These are phyloP conservation scores for Chytridium lagenaria DNA, from an alignment of 371 early-diverging fungal genomes.

Conservation along the genomic window DNA sequence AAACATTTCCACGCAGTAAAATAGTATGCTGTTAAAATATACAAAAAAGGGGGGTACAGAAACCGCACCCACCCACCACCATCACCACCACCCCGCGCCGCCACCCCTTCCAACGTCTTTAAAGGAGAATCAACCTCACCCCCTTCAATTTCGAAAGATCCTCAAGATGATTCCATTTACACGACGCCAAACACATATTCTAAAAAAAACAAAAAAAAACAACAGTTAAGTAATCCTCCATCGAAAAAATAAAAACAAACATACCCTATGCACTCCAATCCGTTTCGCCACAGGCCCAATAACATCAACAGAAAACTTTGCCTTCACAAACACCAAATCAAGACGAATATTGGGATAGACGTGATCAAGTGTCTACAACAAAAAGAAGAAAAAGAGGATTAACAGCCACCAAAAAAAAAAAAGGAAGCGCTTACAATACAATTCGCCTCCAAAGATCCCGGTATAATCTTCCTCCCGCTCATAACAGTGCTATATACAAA, in stretches of 20 bases:
- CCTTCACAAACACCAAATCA: conserved; percentile 30
- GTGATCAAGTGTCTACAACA: conserved; percentile 32
- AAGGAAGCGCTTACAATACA: conserved; percentile 22
- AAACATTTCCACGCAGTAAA: too few relatives aligned
- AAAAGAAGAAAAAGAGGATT: neutral
- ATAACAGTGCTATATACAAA: conserved; percentile 34
- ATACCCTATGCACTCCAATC: conserved; percentile 26
- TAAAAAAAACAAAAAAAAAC: too few relatives aligned
- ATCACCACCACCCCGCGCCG: too few relatives aligned
- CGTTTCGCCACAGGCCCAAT: conserved; percentile 19
- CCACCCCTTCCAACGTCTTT: too few relatives aligned
- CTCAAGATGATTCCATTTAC: conserved; percentile 14
- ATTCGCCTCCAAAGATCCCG: conserved; percentile 29
- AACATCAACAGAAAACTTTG: conserved; percentile 7
- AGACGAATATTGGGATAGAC: conserved; percentile 30
- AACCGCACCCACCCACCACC: too few relatives aligned
- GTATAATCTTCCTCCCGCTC: conserved; percentile 27
- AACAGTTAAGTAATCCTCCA: neutral
- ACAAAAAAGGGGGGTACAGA: too few relatives aligned
- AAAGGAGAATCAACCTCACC: neutral
- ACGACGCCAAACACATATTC: conserved; percentile 29
- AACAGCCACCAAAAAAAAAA: neutral
- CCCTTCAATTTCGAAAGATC: neutral
- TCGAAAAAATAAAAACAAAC: neutral
- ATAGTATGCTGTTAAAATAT: too few relatives aligned